Percentiles rank a stretch among this genome's conserved stretches.
Evolutionary conservation across 2,329 filamentous ascomycete genomes (phyloP).

Genomic region (Grosmannia serpens): DNA sequence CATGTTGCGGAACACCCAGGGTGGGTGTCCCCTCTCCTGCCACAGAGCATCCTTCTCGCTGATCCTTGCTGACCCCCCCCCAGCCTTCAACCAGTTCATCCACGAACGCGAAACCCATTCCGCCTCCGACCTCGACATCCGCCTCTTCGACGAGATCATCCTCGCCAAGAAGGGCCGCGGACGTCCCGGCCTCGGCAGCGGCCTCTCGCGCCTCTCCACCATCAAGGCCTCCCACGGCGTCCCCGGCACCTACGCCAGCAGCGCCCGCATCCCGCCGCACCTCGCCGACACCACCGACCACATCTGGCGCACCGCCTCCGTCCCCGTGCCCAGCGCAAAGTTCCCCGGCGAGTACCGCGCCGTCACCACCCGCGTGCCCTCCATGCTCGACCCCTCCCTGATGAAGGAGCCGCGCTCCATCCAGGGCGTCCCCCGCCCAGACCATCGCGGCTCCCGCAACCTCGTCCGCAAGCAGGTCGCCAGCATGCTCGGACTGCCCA

Average conservation of each 20-base stretch:
- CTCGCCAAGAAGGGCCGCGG: slow-evolving; percentile 63
- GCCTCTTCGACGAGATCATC: slow-evolving; percentile 76
- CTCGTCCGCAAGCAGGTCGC: slow-evolving; percentile 45
- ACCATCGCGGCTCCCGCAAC: slow-evolving; percentile 36
- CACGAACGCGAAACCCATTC: slow-evolving; percentile 63
- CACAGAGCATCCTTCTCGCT: not conserved
- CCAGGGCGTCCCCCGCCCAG: slow-evolving; percentile 66
- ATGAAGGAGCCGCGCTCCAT: slow-evolving; percentile 91
- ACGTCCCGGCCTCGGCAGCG: slow-evolving; percentile 44
- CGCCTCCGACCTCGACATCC: slow-evolving; percentile 51
- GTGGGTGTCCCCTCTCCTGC: slow-evolving; percentile 21
- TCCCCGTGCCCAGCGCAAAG: slow-evolving; percentile 48
- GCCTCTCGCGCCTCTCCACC: slow-evolving; percentile 47
- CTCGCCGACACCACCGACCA: slow-evolving; percentile 65
- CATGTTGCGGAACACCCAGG: slow-evolving; percentile 57
- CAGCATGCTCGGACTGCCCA: slow-evolving; percentile 19
- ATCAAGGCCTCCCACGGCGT: slow-evolving; percentile 45
- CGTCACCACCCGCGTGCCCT: slow-evolving; percentile 56
- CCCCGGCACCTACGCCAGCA: slow-evolving; percentile 15
- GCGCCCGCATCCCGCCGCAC: slow-evolving; percentile 41
- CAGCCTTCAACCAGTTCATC: slow-evolving; percentile 72
- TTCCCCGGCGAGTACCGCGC: slow-evolving; percentile 52
- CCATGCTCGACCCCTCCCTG: slow-evolving; percentile 70
- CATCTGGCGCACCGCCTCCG: slow-evolving; percentile 61
- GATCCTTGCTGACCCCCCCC: not conserved